Percentiles rank a stretch among this genome's conserved stretches.
phyloP scores from a whole-genome alignment of 2,329 filamentous ascomycete genomes.

The Annulohypoxylon truncatum region DNA sequence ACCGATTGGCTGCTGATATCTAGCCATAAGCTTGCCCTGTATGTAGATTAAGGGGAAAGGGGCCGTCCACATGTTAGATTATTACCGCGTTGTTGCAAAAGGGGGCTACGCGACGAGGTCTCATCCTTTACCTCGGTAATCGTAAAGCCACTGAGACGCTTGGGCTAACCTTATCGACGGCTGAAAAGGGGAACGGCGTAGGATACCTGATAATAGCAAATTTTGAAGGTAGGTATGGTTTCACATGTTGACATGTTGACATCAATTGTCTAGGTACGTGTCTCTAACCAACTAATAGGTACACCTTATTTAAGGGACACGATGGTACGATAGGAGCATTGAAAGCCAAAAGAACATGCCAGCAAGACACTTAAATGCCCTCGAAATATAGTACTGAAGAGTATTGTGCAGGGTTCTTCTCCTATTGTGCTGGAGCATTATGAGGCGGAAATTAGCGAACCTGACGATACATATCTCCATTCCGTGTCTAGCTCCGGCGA shows the following conservation, averaged over 20 bases:
- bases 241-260: not conserved
- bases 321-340: not conserved
- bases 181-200: not conserved
- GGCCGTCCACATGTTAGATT: not conserved
- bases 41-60: not conserved
- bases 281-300: not conserved
- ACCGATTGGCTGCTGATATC: not conserved
- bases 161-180: not conserved
- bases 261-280: not conserved
- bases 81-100: not conserved
- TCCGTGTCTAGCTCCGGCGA: constrained; percentile 12
- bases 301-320: not conserved
- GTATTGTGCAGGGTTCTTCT: not conserved
- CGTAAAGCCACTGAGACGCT: not conserved
- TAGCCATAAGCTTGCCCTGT: not conserved
- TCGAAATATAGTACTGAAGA: not conserved
- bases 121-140: not conserved
- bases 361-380: not conserved
- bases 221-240: not conserved
- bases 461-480: not conserved
- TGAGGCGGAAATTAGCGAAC: constrained; percentile 7
- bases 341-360: not conserved
- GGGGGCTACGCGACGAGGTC: not conserved
- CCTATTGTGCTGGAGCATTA: not conserved
- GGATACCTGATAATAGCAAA: not conserved